Base-by-base conservation (phyloP, 2,329 filamentous ascomycete genomes). In the Mycosphaerella sp. region DNA sequence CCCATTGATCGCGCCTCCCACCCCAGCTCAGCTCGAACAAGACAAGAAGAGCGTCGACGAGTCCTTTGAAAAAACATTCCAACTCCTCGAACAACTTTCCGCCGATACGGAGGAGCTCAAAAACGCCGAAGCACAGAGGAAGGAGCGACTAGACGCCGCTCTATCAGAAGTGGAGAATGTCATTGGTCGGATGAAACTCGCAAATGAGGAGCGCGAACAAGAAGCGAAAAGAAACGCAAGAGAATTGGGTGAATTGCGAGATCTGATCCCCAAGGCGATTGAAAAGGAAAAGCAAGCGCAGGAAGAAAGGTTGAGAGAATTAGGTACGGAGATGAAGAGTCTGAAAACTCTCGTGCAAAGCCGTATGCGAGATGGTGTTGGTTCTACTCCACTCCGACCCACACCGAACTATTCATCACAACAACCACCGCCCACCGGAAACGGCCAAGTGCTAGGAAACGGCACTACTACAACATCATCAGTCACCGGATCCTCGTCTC, bases 41-140 rank as follows among this genome's bases (percentile, higher is more conserved):
- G 93, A 98, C 69, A 98, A 98, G 71, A 82, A 88, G 56, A 81
- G 82, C 35, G 90, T 98, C 52, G 90, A 97, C 68, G 89, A 90
- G 58, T 86, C 91, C 53, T 98, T 98, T 70, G 87, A 93, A 62
- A 87, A 87, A 63, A 89, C 91, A 2, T 98, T 98, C 68, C 77
- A 85, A 14, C 79, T 97, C 12, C 84, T 98, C 9, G 93, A 98
- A 54, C 93, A 97, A 66, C 79, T 98, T 1, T 82, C 87, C 34
- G 87, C 88, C 62, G 94, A 98, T 68, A 98, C 93, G 0, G 83
- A 89, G 47, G 80, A 83, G 7, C 79, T 98, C 54, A 98, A 98
- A 72, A 78, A 81, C 4, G 85, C 90, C 0, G 93, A 98, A 74
- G 79, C 89, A 66, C 79, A 86, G 53, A 81, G 93, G 54, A 95